A percentile compares a stretch with the other conserved stretches of the same genome.
Evolutionary conservation across 345 rosid genomes (phyloP).

Genomic region (Capsella bursapastoris): DNA sequence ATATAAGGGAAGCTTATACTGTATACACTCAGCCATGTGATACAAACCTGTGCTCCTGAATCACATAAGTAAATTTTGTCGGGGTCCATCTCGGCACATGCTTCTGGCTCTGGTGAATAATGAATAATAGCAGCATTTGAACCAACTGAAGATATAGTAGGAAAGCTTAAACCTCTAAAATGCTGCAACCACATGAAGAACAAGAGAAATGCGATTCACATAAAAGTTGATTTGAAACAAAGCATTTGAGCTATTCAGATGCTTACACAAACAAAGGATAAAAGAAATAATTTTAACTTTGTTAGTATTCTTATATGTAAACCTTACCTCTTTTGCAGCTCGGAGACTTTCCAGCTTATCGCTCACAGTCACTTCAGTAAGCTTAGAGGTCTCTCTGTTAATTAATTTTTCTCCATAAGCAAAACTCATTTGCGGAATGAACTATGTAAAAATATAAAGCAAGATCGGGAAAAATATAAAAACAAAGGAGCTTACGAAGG

Average conservation of each 20-base stretch:
- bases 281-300: background rate
- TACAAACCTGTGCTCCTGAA: constrained; percentile 95
- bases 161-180: constrained; percentile 95
- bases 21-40: background rate
- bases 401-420: constrained; percentile 20
- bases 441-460: background rate
- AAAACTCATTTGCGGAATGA: background rate
- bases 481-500: constrained; percentile 49
- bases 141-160: constrained; percentile 95
- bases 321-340: constrained; percentile 84
- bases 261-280: background rate
- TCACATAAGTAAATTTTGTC: constrained; percentile 83
- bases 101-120: constrained; percentile 71
- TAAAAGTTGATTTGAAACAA: background rate
- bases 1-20: constrained; percentile 6
- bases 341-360: constrained; percentile 83
- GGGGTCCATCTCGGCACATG: constrained; percentile 88
- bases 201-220: background rate
- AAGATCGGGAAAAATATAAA: background rate
- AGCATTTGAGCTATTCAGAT: background rate
- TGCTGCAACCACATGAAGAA: constrained; percentile 57
- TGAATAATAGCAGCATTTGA: constrained; percentile 95
- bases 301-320: background rate
- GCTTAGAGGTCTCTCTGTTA: constrained; percentile 60
- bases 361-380: constrained; percentile 76